Conservation (phyloP, 345 rosid species). For the Citrus sp. region DNA sequence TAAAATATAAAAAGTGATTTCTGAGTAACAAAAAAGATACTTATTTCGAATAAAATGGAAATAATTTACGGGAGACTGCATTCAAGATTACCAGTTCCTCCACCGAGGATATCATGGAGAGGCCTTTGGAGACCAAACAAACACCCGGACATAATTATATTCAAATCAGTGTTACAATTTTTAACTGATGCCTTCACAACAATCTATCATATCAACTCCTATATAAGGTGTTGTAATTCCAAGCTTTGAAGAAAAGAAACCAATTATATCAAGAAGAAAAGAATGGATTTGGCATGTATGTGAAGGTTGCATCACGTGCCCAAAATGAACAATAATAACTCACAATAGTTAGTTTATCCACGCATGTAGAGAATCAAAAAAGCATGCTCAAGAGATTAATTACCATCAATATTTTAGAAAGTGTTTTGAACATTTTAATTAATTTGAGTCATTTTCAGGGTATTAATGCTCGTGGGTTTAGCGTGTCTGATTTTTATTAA, state of each 20-base stretch:
- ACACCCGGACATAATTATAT: not conserved
- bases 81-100: slow-evolving; percentile 27
- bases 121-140: slow-evolving; percentile 14
- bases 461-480: not conserved
- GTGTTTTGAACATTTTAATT: not conserved
- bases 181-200: slow-evolving; percentile 7
- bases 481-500: too few species aligned
- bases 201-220: not conserved
- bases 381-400: not conserved
- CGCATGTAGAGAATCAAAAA: not conserved
- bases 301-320: slow-evolving; percentile 3
- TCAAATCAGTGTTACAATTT: not conserved
- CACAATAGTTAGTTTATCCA: not conserved
- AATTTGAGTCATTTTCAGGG: not conserved
- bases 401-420: not conserved
- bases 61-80: not conserved
- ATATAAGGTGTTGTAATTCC: slow-evolving; percentile 13
- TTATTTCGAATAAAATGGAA: not conserved
- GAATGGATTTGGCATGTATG: slow-evolving; percentile 34
- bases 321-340: not conserved
- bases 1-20: not conserved
- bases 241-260: slow-evolving; percentile 24
- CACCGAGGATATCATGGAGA: slow-evolving; percentile 28
- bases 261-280: slow-evolving; percentile 26
- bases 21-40: not conserved